Conservation (phyloP, 116 monocot genomes). For the Posidonia oceanica region DNA sequence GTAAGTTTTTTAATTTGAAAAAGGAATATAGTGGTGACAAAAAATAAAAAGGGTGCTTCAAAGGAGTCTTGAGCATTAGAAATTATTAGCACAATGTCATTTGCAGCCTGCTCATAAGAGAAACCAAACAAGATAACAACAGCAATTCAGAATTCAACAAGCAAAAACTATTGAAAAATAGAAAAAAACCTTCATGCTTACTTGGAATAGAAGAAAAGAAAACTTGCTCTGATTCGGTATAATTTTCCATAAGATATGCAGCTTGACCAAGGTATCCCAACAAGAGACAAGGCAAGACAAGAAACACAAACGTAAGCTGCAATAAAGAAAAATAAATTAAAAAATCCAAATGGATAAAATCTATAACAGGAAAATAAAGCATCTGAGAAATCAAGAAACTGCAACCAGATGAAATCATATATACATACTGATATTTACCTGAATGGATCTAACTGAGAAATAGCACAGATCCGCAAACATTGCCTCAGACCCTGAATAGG, state of each 20-base stretch:
- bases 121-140: background rate
- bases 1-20: background rate
- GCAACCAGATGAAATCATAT: conserved; percentile 1
- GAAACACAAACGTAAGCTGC: conserved; percentile 82
- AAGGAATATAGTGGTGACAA: background rate
- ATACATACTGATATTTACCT: conserved; percentile 35
- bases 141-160: background rate
- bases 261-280: conserved; percentile 97
- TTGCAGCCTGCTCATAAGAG: too few species aligned
- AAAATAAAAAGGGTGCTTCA: too few species aligned
- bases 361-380: background rate
- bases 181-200: conserved; percentile 24
- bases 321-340: conserved; percentile 11
- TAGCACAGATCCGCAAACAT: conserved; percentile 99
- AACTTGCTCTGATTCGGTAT: conserved; percentile 47
- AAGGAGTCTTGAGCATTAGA: too few species aligned
- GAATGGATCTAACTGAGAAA: conserved; percentile 93
- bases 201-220: conserved; percentile 92
- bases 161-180: conserved; percentile 2
- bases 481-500: conserved; percentile 85
- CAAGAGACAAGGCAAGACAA: conserved; percentile 91
- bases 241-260: conserved; percentile 86
- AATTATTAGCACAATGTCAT: too few species aligned
- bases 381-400: background rate
- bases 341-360: conserved; percentile 3